phyloP scores from a whole-genome alignment of 495 filamentous ascomycete species.

The Aspergillus panamensis region DNA sequence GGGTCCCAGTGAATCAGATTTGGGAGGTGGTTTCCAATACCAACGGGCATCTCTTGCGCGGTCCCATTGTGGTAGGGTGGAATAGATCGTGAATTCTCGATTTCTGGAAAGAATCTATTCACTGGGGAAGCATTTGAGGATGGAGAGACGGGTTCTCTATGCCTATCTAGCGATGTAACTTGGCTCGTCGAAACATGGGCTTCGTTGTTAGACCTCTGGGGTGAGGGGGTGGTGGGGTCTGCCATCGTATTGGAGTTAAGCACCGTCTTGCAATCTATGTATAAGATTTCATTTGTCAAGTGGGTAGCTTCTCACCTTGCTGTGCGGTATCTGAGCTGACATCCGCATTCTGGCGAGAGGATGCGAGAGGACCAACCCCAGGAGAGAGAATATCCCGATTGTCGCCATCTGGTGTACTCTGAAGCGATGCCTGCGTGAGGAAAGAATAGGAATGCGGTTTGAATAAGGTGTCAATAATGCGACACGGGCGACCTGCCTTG shows the following conservation, averaged over 20 bases:
- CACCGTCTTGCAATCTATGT: not conserved
- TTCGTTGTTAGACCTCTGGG: too few relatives aligned
- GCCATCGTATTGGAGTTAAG: too few relatives aligned
- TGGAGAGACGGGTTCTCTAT: too few relatives aligned
- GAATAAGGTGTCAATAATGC: conserved; percentile 23
- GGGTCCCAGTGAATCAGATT: not conserved
- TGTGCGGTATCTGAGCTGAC: not conserved
- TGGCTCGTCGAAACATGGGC: too few relatives aligned
- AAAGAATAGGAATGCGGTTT: conserved; percentile 17
- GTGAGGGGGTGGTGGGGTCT: too few relatives aligned
- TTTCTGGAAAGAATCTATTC: too few relatives aligned
- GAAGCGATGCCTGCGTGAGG: not conserved
- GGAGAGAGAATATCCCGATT: not conserved
- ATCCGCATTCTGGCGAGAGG: not conserved
- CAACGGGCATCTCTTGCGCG: not conserved
- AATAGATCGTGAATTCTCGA: too few relatives aligned
- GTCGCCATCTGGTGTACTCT: not conserved
- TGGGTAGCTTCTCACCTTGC: not conserved
- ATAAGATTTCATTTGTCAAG: not conserved
- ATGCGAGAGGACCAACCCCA: not conserved
- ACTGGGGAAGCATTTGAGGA: too few relatives aligned
- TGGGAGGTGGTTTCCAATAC: not conserved
- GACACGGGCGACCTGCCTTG: conserved; percentile 15
- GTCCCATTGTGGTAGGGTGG: not conserved
- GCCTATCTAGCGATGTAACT: too few relatives aligned